These are phyloP conservation scores for Gyrodon lividus DNA, from an alignment of 768 basidiomycete species.

Conservation along the genomic window DNA sequence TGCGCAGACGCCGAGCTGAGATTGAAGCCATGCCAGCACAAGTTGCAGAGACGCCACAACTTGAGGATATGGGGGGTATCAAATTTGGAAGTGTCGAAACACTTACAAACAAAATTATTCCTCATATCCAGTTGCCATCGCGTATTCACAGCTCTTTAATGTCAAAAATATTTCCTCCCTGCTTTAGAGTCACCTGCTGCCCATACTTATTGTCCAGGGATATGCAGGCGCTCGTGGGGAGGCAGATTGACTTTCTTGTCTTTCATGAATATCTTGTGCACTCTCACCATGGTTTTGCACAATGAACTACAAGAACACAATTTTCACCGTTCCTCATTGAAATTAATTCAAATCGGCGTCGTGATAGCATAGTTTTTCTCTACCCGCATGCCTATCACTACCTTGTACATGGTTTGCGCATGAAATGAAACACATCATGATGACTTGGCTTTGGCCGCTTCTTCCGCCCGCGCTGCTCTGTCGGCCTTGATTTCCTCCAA, in stretches of 20 bases:
- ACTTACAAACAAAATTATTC: constrained; percentile 34
- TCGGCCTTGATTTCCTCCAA: constrained; percentile 81
- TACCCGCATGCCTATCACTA: too few species aligned
- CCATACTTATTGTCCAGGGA: constrained; percentile 40
- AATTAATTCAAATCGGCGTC: too few species aligned
- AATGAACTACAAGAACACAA: constrained; percentile 26
- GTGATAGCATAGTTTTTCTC: not conserved
- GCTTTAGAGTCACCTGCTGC: constrained; percentile 73
- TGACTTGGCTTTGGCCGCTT: constrained; percentile 29
- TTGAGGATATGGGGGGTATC: constrained; percentile 9
- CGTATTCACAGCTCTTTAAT: constrained; percentile 27
- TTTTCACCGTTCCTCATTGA: not conserved
- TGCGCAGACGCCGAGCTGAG: constrained; percentile 61
- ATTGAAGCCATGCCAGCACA: constrained; percentile 54
- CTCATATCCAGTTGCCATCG: constrained; percentile 27
- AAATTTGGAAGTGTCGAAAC: constrained; percentile 28
- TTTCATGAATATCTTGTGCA: constrained; percentile 22
- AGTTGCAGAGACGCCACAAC: constrained; percentile 9
- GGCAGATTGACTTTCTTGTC: constrained; percentile 44
- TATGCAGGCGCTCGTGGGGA: constrained; percentile 70
- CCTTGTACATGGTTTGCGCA: not conserved
- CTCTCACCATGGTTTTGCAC: constrained; percentile 10
- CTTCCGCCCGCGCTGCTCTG: constrained; percentile 47
- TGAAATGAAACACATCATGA: constrained; percentile 1
- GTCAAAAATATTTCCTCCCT: constrained; percentile 44